Conservation (phyloP, 1,284 basidiomycete genomes). For the Porogramme epimiltina region DNA sequence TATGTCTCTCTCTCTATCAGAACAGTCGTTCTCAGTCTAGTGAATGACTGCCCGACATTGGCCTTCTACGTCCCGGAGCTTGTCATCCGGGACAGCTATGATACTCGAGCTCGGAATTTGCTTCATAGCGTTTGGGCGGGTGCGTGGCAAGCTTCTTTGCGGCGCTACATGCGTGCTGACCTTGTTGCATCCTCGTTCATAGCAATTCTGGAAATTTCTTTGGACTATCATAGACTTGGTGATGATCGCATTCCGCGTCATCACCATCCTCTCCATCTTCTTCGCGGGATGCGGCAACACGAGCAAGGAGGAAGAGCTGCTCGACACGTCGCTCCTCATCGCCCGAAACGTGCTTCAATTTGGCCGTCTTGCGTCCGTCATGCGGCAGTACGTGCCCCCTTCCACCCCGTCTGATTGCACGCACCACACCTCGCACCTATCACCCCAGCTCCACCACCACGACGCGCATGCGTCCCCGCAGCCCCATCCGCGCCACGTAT, state of each 20-base stretch:
- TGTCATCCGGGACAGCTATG: slow-evolving; percentile 89
- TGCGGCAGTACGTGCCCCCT: slow-evolving; percentile 74
- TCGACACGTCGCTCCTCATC: slow-evolving; percentile 89
- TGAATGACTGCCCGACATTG: slow-evolving; percentile 75
- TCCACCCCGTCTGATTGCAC: background rate
- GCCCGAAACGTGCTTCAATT: slow-evolving; percentile 92
- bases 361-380: slow-evolving; percentile 83
- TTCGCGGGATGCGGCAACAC: slow-evolving; percentile 78
- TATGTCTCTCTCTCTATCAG: slow-evolving; percentile 89
- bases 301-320: slow-evolving; percentile 86
- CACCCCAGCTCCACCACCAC: background rate
- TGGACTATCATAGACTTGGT: slow-evolving; percentile 89
- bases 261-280: slow-evolving; percentile 85
- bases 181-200: slow-evolving; percentile 4
- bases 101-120: slow-evolving; percentile 89
- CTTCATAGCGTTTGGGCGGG: slow-evolving; percentile 88
- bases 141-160: slow-evolving; percentile 41
- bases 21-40: slow-evolving; percentile 86
- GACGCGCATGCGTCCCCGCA: too few relatives aligned
- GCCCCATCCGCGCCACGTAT: too few relatives aligned
- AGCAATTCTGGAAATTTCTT: slow-evolving; percentile 96
- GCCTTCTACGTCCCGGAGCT: slow-evolving; percentile 91
- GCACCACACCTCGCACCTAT: background rate
- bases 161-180: background rate
- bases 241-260: slow-evolving; percentile 82